phyloP scores from a whole-genome alignment of 2,329 filamentous ascomycete genomes.

The Monilinia laxa region DNA sequence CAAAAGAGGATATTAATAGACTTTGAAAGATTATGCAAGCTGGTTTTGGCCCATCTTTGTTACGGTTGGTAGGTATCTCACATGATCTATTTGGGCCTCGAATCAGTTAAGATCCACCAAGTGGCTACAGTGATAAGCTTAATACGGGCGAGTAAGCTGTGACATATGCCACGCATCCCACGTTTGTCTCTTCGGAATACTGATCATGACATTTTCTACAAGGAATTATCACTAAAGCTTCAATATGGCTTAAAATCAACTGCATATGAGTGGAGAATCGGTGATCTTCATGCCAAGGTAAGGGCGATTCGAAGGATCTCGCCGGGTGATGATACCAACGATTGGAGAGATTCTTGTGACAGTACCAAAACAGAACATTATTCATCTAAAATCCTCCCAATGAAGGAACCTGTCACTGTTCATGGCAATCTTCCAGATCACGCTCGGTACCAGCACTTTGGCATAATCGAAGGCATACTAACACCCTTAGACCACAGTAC shows the following conservation, averaged over 20 bases:
- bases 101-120: background rate
- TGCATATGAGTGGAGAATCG: constrained; percentile 18
- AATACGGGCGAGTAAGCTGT: background rate
- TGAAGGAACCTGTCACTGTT: background rate
- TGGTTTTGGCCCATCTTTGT: background rate
- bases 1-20: background rate
- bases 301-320: background rate
- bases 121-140: background rate
- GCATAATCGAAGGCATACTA: constrained; percentile 1
- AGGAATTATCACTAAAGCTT: background rate
- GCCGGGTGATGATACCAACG: background rate
- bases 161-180: constrained; percentile 4
- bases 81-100: background rate
- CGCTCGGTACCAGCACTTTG: background rate
- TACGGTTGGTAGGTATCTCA: background rate
- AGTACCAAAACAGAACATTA: background rate
- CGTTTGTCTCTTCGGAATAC: background rate
- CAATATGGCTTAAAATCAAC: constrained; percentile 14
- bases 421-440: background rate
- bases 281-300: background rate
- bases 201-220: constrained; percentile 9
- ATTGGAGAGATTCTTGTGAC: background rate
- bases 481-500: background rate
- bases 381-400: background rate
- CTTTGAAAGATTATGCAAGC: background rate